Evolutionary conservation across 805 yeast species (phyloP).

Genomic region (Saturnispora sekii): DNA sequence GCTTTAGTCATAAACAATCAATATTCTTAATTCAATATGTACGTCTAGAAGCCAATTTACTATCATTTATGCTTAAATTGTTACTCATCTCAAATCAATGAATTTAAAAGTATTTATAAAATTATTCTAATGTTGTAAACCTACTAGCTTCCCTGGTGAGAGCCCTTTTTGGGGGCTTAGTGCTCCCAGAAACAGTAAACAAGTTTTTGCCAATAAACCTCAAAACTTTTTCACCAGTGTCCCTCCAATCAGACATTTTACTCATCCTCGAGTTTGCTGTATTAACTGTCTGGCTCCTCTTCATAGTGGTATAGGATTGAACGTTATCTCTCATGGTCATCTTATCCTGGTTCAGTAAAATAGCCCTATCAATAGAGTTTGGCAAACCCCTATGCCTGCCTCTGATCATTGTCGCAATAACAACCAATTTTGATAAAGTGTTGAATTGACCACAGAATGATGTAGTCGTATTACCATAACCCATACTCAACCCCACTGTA

Average conservation of each 20-base stretch:
- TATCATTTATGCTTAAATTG: not conserved
- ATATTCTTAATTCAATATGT: too few relatives aligned
- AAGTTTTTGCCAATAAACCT: slow-evolving; percentile 3
- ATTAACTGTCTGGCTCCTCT: slow-evolving; percentile 20
- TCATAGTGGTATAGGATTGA: slow-evolving; percentile 40
- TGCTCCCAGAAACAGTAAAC: slow-evolving; percentile 2
- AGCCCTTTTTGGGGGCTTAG: slow-evolving; percentile 3
- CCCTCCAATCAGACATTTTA: not conserved
- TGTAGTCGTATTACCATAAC: slow-evolving; percentile 57
- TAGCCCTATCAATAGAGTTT: slow-evolving; percentile 86
- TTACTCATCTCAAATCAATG: not conserved
- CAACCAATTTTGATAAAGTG: slow-evolving; percentile 67
- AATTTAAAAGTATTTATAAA: not conserved
- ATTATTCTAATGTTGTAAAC: not conserved
- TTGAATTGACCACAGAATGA: slow-evolving; percentile 70
- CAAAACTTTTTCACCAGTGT: not conserved
- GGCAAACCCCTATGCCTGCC: slow-evolving; percentile 97
- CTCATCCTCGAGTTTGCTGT: not conserved
- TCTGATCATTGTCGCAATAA: slow-evolving; percentile 84
- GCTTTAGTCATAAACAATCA: too few relatives aligned
- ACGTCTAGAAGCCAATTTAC: too few relatives aligned
- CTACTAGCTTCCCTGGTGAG: slow-evolving; percentile 5
- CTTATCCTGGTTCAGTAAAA: slow-evolving; percentile 68
- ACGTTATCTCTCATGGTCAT: slow-evolving; percentile 51
- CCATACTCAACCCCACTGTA: slow-evolving; percentile 87